Percentiles rank a stretch among this genome's conserved stretches.
Conservation (phyloP, 306 rosid species). For the Cicer arietinum region DNA sequence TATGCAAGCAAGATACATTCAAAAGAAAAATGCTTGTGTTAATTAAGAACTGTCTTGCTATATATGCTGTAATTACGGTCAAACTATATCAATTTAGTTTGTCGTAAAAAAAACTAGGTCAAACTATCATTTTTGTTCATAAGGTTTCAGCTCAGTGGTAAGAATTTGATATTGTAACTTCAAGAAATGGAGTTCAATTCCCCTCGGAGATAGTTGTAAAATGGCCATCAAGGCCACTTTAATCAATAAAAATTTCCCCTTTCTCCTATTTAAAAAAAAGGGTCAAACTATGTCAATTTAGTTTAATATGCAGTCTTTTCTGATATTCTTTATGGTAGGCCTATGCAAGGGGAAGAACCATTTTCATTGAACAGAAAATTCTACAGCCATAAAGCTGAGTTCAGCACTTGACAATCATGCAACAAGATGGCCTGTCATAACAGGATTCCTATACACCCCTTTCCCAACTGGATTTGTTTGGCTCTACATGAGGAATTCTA, state of each 20-base stretch:
- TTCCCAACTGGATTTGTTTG: neutral
- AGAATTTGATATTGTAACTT: neutral
- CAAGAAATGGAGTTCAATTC: neutral
- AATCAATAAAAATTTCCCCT: neutral
- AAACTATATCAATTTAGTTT: neutral
- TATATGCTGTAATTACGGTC: constrained; percentile 6
- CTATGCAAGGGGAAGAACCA: neutral
- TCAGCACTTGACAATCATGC: neutral
- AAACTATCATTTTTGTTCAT: no score
- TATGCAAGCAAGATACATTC: neutral
- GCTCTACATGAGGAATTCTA: constrained; percentile 12
- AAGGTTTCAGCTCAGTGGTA: no score
- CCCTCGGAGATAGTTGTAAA: neutral
- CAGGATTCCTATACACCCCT: neutral
- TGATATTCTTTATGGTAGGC: neutral
- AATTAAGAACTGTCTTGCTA: neutral
- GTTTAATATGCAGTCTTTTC: neutral
- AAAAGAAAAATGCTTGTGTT: neutral
- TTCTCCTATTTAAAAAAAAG: no score
- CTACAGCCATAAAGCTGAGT: constrained; percentile 21
- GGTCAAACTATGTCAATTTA: neutral
- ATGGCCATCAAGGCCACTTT: neutral
- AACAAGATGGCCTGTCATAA: constrained; percentile 1
- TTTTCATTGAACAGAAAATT: neutral
- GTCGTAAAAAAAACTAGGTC: no score